These are phyloP conservation scores for Evernia prunastri DNA, from an alignment of 495 filamentous ascomycete species.

Conservation along the genomic window DNA sequence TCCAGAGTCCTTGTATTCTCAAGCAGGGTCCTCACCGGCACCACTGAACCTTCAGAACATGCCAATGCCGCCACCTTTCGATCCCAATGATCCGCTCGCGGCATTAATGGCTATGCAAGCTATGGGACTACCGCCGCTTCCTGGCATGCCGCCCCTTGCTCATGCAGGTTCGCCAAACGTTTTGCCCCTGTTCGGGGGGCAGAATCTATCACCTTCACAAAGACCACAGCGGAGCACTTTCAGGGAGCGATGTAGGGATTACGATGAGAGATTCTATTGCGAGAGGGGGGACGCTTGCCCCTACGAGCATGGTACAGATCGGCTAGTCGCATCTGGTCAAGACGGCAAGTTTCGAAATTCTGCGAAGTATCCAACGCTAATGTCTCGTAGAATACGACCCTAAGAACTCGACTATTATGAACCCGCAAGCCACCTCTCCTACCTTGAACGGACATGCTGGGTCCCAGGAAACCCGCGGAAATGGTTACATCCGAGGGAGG, in stretches of 20 bases:
- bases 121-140: constrained; percentile 55
- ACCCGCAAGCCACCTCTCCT: constrained; percentile 24
- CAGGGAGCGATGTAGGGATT: constrained; percentile 70
- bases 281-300: constrained; percentile 68
- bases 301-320: constrained; percentile 71
- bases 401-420: constrained; percentile 48
- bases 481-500: constrained; percentile 44
- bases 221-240: constrained; percentile 12
- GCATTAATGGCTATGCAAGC: constrained; percentile 66
- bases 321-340: constrained; percentile 45
- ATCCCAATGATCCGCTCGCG: constrained; percentile 61
- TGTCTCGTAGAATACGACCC: constrained; percentile 75
- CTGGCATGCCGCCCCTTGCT: constrained; percentile 45
- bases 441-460: constrained; percentile 22
- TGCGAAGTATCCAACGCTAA: constrained; percentile 17
- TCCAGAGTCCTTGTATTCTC: constrained; percentile 5
- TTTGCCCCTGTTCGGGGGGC: constrained; percentile 16
- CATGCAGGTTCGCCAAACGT: constrained; percentile 20
- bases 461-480: constrained; percentile 31
- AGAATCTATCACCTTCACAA: background rate
- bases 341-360: constrained; percentile 39
- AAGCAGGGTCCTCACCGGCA: constrained; percentile 23
- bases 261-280: constrained; percentile 83
- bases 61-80: constrained; percentile 45
- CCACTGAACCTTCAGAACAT: constrained; percentile 42